These are phyloP conservation scores for Yamadazyma ubonensis DNA, from an alignment of 805 yeast genomes.

Conservation along the genomic window DNA sequence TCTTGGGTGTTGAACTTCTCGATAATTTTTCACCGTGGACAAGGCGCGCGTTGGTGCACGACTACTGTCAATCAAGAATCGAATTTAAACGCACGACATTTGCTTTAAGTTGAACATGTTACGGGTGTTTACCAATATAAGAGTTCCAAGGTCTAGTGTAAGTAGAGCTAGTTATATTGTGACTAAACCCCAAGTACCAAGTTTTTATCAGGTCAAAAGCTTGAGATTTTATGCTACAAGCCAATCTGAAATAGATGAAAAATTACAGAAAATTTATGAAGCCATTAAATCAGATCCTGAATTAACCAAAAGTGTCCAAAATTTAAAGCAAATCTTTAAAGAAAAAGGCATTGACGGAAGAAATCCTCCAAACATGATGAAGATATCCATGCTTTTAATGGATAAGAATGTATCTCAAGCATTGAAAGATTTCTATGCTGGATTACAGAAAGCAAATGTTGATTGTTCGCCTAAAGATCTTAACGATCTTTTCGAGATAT, in stretches of 20 bases:
- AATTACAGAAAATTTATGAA: constrained; percentile 8
- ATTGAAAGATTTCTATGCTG: constrained; percentile 26
- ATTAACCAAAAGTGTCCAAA: constrained; percentile 25
- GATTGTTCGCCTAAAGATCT: constrained; percentile 33
- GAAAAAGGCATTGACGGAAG: constrained; percentile 31
- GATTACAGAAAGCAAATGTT: constrained; percentile 33
- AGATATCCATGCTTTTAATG: constrained; percentile 36
- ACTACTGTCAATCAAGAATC: not conserved
- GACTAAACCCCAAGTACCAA: not conserved
- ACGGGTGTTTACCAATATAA: not conserved
- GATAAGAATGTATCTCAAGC: constrained; percentile 35
- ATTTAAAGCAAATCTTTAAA: constrained; percentile 30
- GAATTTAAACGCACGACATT: constrained; percentile 2
- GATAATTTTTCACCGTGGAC: constrained; percentile 10
- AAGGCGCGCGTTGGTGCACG: constrained; percentile 6
- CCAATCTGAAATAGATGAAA: constrained; percentile 8
- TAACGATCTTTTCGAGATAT: constrained; percentile 7
- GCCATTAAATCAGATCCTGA: constrained; percentile 25
- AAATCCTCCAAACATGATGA: constrained; percentile 34
- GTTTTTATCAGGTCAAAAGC: not conserved
- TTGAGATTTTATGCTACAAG: constrained; percentile 7
- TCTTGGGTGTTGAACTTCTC: not conserved
- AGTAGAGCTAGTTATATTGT: too few species aligned
- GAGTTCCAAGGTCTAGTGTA: not conserved
- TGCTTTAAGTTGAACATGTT: not conserved